phyloP scores from a whole-genome alignment of 306 rosid species.

The Boehmeria nivea region DNA sequence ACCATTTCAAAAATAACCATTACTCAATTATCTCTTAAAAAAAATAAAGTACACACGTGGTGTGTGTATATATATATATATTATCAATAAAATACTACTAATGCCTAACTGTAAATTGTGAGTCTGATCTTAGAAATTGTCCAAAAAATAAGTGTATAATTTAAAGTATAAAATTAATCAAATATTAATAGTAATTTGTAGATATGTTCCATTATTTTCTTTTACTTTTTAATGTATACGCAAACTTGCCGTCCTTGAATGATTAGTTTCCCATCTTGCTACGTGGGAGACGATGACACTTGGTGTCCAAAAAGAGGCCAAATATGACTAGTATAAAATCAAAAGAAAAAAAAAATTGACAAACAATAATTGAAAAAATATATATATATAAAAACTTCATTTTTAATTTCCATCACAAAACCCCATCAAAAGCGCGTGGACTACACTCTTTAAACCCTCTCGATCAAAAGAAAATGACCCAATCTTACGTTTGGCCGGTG shows the following conservation, averaged over 20 bases:
- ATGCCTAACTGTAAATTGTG: background rate
- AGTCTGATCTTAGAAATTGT: background rate
- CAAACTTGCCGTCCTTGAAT: conserved; percentile 21
- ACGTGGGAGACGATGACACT: conserved; percentile 21
- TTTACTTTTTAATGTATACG: background rate
- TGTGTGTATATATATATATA: too few species aligned
- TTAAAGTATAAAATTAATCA: background rate
- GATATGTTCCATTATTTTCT: background rate
- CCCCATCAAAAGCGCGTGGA: conserved; percentile 3
- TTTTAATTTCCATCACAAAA: too few species aligned
- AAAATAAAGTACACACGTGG: background rate
- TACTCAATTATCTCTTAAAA: background rate
- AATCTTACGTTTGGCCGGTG: background rate
- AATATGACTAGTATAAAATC: background rate
- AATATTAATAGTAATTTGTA: background rate
- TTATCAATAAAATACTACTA: background rate
- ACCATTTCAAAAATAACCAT: too few species aligned
- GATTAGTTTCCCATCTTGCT: background rate
- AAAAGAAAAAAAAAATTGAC: background rate
- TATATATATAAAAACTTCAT: background rate
- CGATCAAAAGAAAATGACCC: conserved; percentile 10
- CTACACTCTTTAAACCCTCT: background rate
- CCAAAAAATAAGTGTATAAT: background rate
- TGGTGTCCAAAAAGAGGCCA: conserved; percentile 8
- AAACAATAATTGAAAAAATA: background rate